Evolutionary conservation across 331 rosid species (phyloP).

Genomic region (Erythrophleum ivorense): DNA sequence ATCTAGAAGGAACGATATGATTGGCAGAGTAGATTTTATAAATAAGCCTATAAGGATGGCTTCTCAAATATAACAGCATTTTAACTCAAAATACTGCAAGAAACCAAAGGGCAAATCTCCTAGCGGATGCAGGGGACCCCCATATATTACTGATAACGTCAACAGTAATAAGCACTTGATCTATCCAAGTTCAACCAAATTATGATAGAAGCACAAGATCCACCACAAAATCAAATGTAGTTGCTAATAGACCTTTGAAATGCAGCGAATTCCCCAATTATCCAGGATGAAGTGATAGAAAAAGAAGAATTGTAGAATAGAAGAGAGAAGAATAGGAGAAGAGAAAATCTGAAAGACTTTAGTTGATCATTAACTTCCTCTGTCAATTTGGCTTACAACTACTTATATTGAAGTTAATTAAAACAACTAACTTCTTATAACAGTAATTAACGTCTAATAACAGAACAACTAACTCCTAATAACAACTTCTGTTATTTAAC

Average conservation of each 20-base stretch:
- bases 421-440: too few relatives aligned
- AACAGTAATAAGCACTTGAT: conserved; percentile 7
- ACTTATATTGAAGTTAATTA: too few relatives aligned
- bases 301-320: too few relatives aligned
- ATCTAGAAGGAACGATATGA: not conserved
- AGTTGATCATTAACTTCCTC: too few relatives aligned
- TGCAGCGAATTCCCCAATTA: conserved; percentile 35
- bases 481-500: too few relatives aligned
- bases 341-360: too few relatives aligned
- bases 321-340: too few relatives aligned
- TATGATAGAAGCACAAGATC: conserved; percentile 37
- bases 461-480: not conserved
- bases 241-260: conserved; percentile 31
- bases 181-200: conserved; percentile 38
- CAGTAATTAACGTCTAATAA: too few relatives aligned
- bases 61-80: not conserved
- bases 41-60: not conserved
- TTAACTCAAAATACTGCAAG: not conserved
- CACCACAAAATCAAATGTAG: conserved; percentile 32
- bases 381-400: too few relatives aligned
- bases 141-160: not conserved
- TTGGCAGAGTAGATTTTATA: not conserved
- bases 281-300: not conserved
- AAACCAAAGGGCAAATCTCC: not conserved
- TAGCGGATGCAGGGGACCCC: not conserved